Evolutionary conservation across 371 early-diverging fungal genomes (phyloP), one percentile per base, ranked within the genome.

Genomic region (Mucor ambiguus): DNA sequence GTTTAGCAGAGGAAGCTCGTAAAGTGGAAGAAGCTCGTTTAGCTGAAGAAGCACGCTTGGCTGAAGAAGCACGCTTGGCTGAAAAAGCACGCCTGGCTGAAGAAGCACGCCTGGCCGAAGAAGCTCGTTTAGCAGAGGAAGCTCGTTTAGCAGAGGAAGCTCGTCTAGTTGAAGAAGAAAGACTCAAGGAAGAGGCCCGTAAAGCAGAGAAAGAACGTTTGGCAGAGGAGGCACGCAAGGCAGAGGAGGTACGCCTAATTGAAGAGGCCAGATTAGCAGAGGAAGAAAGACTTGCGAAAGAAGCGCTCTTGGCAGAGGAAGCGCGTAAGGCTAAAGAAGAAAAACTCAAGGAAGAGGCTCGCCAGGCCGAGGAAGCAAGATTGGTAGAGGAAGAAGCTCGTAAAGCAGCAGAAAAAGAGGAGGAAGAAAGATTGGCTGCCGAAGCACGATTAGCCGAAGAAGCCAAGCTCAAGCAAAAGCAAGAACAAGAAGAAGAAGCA

Each of bases 401-500:
- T 11, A 60, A 60, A 48, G 37, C 48, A 2, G 32, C 57, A 59
- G 56, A 63, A 3, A 44, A 60, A 48, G 37, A 33, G 5, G 24
- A 62, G 54, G 46, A 63, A 7, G 66, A 66, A 8, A 37, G 37
- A 20, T 0, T 49, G 22, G 73, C 65, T 5, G 73, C 63, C 38
- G 37, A 54, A 57, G 46, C 41, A 20, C 66, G 43, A 18, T 20
- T 28, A 16, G 33, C 37, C 29, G 58, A 67, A 11, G 67, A 67
- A 43, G 48, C 32, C 5, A 56, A 44, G 4, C 16, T 32, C 4
- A 56, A 63, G 16, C 56, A 63, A 32, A 32, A 55, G 7, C 63
- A 46, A 33, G 8, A 63, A 24, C 35, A 57, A 37, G 75, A 78
- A 28, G 78, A 82, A 26, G 67, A 69, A 26, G 52, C 52, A 4